Evolutionary conservation across 1,284 basidiomycete genomes (phyloP).

Genomic region (Rhodotorula sp.): DNA sequence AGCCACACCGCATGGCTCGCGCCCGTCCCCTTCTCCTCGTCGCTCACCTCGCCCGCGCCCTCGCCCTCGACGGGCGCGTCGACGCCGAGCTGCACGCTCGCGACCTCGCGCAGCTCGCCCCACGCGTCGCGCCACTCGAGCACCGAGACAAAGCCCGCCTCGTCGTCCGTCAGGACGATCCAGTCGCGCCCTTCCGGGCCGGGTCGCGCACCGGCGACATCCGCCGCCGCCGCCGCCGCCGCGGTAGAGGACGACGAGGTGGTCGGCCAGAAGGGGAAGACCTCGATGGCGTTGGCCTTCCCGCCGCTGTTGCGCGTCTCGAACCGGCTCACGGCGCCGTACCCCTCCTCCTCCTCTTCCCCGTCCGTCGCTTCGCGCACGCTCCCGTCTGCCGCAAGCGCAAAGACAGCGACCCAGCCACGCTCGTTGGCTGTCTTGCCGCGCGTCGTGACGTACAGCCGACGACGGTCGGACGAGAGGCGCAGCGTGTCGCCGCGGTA

Average conservation of each 20-base stretch:
- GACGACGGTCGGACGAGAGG: conserved; percentile 46
- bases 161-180: conserved; percentile 50
- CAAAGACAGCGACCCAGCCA: conserved; percentile 51
- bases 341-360: conserved; percentile 1
- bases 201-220: background rate
- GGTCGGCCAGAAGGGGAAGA: conserved; percentile 44
- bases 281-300: conserved; percentile 52
- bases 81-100: conserved; percentile 41
- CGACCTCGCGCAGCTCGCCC: conserved; percentile 45
- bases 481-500: conserved; percentile 54
- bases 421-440: conserved; percentile 47
- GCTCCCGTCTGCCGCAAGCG: conserved; percentile 40
- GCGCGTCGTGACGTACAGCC: conserved; percentile 52
- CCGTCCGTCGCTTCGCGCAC: background rate
- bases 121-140: conserved; percentile 43
- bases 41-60: conserved; percentile 9
- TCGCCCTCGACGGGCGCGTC: conserved; percentile 11
- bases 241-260: background rate
- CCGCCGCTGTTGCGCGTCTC: conserved; percentile 51
- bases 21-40: conserved; percentile 32
- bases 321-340: conserved; percentile 35
- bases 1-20: conserved; percentile 48
- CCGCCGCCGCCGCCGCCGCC: background rate
- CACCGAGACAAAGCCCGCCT: conserved; percentile 49
- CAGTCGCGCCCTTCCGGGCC: conserved; percentile 41